phyloP scores from a whole-genome alignment of 2,329 filamentous ascomycete species.

The Pseudocercospora musae region DNA sequence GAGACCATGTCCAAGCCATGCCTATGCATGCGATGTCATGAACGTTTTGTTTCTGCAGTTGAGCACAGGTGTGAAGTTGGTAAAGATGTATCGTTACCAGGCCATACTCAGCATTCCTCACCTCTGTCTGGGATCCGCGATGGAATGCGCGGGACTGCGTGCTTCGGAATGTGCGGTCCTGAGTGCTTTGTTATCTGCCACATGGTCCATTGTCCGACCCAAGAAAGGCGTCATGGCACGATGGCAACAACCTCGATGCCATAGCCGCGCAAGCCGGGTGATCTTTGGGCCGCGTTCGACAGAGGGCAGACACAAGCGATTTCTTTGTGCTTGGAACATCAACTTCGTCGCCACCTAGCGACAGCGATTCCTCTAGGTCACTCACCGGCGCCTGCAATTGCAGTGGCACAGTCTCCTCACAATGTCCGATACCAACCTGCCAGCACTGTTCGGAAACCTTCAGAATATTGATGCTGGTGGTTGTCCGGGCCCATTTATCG shows the following conservation, averaged over 20 bases:
- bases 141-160: not conserved
- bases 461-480: conserved; percentile 24
- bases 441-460: conserved; percentile 2
- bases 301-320: not conserved
- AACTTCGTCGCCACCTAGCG: not conserved
- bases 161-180: not conserved
- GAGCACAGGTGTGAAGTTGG: too few relatives aligned
- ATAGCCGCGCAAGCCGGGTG: not conserved
- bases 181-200: not conserved
- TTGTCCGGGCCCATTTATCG: conserved; percentile 30
- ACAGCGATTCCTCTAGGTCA: not conserved
- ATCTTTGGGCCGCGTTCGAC: not conserved
- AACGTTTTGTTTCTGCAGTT: too few relatives aligned
- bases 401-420: not conserved
- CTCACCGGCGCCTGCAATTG: not conserved
- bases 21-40: too few relatives aligned
- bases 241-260: not conserved
- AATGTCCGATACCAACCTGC: not conserved
- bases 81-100: not conserved
- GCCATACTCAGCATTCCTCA: not conserved
- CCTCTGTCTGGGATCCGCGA: not conserved
- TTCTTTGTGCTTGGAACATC: not conserved
- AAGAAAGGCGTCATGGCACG: not conserved
- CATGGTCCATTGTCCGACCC: not conserved
- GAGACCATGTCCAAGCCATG: too few relatives aligned